Evolutionary conservation across 345 rosid species (phyloP).

Genomic region (Gossypium longicalyx): DNA sequence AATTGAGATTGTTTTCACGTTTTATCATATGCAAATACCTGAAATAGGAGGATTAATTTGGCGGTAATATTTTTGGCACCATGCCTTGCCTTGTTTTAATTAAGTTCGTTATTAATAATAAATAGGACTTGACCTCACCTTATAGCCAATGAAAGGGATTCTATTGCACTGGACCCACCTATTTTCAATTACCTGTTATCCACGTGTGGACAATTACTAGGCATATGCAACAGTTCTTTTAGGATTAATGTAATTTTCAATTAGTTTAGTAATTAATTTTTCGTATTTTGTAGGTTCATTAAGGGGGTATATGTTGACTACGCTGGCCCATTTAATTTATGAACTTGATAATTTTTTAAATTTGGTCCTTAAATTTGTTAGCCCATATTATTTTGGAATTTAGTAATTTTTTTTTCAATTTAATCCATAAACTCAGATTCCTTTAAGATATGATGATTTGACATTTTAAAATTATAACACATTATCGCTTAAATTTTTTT

Average conservation of each 20-base stretch:
- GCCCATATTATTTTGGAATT: too few species aligned
- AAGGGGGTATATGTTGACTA: too few species aligned
- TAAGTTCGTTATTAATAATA: not conserved
- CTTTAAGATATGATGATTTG: too few species aligned
- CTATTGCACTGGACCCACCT: not conserved
- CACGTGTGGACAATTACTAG: not conserved
- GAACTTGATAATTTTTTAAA: too few species aligned
- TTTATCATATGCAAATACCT: constrained; percentile 1
- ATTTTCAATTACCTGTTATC: not conserved
- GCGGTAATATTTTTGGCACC: not conserved
- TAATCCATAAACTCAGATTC: too few species aligned
- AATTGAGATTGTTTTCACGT: not conserved
- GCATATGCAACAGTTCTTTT: not conserved
- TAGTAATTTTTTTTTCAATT: too few species aligned
- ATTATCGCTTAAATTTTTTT: too few species aligned
- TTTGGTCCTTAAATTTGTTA: too few species aligned
- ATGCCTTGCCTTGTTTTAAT: not conserved
- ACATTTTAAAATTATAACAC: too few species aligned
- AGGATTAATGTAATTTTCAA: not conserved
- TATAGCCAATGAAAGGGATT: not conserved
- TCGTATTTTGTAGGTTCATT: rapidly evolving
- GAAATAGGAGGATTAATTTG: not conserved
- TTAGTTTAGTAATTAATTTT: too few species aligned
- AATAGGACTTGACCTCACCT: not conserved
- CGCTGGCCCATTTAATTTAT: too few species aligned